Evolutionary conservation across 148 eudicot genomes (phyloP), one percentile per base, ranked within the genome.

Genomic region (Cornus controversa): DNA sequence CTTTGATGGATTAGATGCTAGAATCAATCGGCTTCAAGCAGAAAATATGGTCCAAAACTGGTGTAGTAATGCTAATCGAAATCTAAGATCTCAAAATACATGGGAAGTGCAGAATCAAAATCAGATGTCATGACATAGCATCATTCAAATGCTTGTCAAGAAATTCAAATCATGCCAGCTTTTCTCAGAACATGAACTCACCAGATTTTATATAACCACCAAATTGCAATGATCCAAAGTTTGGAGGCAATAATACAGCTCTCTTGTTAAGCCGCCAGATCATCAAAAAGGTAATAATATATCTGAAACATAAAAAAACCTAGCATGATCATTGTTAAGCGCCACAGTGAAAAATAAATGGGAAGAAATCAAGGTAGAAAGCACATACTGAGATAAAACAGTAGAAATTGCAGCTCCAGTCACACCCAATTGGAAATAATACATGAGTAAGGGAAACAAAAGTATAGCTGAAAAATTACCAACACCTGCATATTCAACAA

Each of bases 361-460:
- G 45, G 53, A 67, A 70, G 28, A 62, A 67, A 63, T 31, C 71
- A n/a, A 77, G n/a, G 23, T 10, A 73, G 57, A 31, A 66, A 76
- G 60, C 28, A 86, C 99, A 75, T 87, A 96, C 98, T 96, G 99
- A 76, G 99, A 96, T 26, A 90, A 66, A 76, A 96, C 97, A 57
- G 96, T 89, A 72, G 97, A 85, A 78, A 89, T 86, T 67, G 99
- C 99, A 68, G 99, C 99, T 86, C 99, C 99, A 79, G 83, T 73
- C 73, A 90, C 90, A 75, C 99, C 98, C 85, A 91, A 80, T 68
- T 83, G 83, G 80, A 82, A 87, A 79, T 83, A 85, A 80, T 93
- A 82, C 85, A 95, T 90, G 72, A 95, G 84, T 34, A 93, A 65
- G 2, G 94, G 98, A 77, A 96, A 90, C 84, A 93, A 84, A 85